Evolutionary conservation across 176 grass and related monocot genomes (phyloP), one percentile per base, ranked within the genome.

Genomic region (Oryza australiensis): DNA sequence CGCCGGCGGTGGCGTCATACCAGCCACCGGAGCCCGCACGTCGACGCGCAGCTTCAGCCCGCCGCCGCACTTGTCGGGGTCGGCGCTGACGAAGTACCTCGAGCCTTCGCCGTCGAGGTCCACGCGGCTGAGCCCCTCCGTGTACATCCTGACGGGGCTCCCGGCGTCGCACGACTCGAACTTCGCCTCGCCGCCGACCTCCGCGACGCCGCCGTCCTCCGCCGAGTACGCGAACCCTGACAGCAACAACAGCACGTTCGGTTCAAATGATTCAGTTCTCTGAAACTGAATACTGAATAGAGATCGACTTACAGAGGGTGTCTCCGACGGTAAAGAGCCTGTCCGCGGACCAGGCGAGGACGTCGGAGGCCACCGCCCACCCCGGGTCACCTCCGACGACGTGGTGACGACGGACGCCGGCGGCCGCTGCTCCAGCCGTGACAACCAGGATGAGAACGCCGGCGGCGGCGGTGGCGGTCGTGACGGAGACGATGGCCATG

Each of bases 301-400:
- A 26, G 18, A 73, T 15, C 8, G 71, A 55, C 69, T 81, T 84
- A 92, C 66, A 89, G 55, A 92, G 78, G 8, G 15, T 77, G 22
- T 84, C 87, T 16, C 80, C 65, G 15, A 82, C 76, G 22, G 45
- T 35, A 51, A 89, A 92, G 24, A 62, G 43, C 72, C 68, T 89
- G 34, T 57, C 43, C 8, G 66, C 26, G 0, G 75, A 29, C 84
- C 87, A 92, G 22, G 83, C 80, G n/a, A 62, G 76, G 64, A 92
- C 34, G 71, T 87, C 46, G 23, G 79, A 77, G 23, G 59, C 46
- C 46, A 68, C 26, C 60, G 68, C 76, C 80, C 90, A 92, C 0
- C 80, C 87, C 22, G 81, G 87, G 75, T 92, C 84, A 22, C 76
- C 87, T 22, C 87, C 87, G 41, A 93, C 84, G 48, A 93, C 90